A percentile compares a stretch with the other conserved stretches of the same genome.
These are phyloP conservation scores for Mucor indicus DNA, from an alignment of 371 early-diverging fungal species.

Conservation along the genomic window DNA sequence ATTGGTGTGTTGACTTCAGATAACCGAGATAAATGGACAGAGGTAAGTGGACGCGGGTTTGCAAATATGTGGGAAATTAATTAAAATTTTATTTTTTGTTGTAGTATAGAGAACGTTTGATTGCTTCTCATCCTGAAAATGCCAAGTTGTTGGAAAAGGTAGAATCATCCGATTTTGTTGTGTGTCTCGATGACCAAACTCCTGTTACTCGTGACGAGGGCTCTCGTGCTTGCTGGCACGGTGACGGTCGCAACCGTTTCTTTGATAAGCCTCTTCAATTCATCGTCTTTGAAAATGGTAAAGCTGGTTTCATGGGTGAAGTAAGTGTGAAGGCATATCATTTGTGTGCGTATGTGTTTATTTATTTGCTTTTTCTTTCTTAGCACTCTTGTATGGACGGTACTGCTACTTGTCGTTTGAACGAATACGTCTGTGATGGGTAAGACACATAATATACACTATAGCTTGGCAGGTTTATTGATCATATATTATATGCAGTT, in stretches of 20 bases:
- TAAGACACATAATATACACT: slow-evolving; percentile 4
- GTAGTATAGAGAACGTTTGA: slow-evolving; percentile 58
- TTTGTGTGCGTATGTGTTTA: not conserved
- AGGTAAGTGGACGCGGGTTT: slow-evolving; percentile 46
- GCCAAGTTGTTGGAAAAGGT: slow-evolving; percentile 68
- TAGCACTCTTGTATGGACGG: slow-evolving; percentile 96
- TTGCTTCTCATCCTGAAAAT: slow-evolving; percentile 67
- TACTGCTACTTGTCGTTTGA: slow-evolving; percentile 82
- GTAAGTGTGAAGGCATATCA: slow-evolving; percentile 1
- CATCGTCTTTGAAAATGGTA: slow-evolving; percentile 94
- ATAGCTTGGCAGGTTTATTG: not conserved
- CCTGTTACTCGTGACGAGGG: slow-evolving; percentile 86
- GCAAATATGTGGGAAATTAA: not conserved
- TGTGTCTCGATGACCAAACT: slow-evolving; percentile 82
- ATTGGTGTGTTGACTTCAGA: slow-evolving; percentile 91
- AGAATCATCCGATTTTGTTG: slow-evolving; percentile 78
- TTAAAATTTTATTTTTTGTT: not conserved
- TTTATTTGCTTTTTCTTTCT: not conserved
- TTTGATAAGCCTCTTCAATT: slow-evolving; percentile 94
- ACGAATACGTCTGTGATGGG: slow-evolving; percentile 62
- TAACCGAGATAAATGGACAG: slow-evolving; percentile 93
- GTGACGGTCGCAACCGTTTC: slow-evolving; percentile 92
- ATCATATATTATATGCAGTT: slow-evolving; percentile 1
- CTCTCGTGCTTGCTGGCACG: slow-evolving; percentile 86
- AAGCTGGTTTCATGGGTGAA: slow-evolving; percentile 93